phyloP scores from a whole-genome alignment of 164 flowering plant species.

The Akebia trifoliata region DNA sequence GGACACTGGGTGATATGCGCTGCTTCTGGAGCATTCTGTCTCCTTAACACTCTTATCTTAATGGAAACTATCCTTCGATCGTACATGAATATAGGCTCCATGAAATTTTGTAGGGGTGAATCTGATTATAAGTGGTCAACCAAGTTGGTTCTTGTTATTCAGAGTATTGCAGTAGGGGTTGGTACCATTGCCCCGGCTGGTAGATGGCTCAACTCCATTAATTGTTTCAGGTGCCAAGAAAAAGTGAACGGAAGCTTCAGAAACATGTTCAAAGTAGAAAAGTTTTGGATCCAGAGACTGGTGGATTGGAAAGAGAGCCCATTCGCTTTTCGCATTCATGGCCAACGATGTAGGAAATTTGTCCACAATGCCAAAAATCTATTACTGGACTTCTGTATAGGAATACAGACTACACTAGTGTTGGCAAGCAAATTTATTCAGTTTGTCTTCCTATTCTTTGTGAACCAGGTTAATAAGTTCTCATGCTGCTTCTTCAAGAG shows the following conservation, averaged over 20 bases:
- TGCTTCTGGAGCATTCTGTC: constrained; percentile 49
- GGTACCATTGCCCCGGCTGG: constrained; percentile 50
- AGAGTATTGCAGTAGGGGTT: constrained; percentile 35
- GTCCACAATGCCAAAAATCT: constrained; percentile 21
- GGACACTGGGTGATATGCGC: constrained; percentile 50
- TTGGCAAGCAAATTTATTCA: constrained; percentile 35
- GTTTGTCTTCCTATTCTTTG: constrained; percentile 27
- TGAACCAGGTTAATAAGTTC: constrained; percentile 3
- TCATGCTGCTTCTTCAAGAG: constrained; percentile 13
- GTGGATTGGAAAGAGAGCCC: constrained; percentile 39
- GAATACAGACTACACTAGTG: constrained; percentile 35
- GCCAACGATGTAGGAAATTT: constrained; percentile 27
- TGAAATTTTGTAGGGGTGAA: constrained; percentile 38
- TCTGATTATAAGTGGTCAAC: constrained; percentile 64
- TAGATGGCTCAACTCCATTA: constrained; percentile 44
- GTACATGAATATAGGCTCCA: constrained; percentile 27
- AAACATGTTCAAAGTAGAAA: constrained; percentile 27
- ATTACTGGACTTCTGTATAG: constrained; percentile 31
- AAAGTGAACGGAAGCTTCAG: constrained; percentile 12
- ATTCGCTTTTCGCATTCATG: constrained; percentile 14
- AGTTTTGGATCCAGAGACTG: constrained; percentile 42
- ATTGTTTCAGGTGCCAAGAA: constrained; percentile 37
- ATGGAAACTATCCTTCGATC: constrained; percentile 39
- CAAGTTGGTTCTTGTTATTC: constrained; percentile 29
- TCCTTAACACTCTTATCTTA: constrained; percentile 33